Evolutionary conservation across 73 alveolate genomes (phyloP).

Genomic region (Paramecium bursaria): DNA sequence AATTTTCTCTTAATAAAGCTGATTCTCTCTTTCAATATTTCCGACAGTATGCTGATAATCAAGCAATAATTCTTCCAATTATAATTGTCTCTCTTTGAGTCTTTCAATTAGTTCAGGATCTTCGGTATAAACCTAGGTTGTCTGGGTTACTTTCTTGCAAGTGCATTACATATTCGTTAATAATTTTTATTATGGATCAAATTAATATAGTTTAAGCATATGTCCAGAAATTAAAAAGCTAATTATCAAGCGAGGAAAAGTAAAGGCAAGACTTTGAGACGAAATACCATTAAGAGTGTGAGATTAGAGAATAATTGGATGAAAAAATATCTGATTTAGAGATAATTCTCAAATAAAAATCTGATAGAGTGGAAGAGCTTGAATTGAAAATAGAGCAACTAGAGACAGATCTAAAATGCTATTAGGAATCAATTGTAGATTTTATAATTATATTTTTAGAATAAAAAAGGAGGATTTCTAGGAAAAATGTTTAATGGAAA

Average conservation of each 20-base stretch:
- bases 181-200: constrained; percentile 15
- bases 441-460: background rate
- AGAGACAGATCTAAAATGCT: background rate
- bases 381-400: constrained; percentile 17
- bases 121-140: background rate
- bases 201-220: background rate
- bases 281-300: background rate
- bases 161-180: constrained; percentile 52
- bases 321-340: constrained; percentile 4
- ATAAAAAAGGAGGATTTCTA: constrained; percentile 15
- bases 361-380: background rate
- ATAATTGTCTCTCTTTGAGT: constrained; percentile 41
- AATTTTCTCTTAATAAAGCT: constrained; percentile 11
- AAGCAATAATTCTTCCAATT: constrained; percentile 11
- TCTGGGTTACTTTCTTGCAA: background rate
- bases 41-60: constrained; percentile 35
- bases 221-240: background rate
- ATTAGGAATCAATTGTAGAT: background rate
- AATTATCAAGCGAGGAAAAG: background rate
- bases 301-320: background rate
- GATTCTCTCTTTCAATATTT: constrained; percentile 38
- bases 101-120: constrained; percentile 33
- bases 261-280: background rate
- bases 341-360: constrained; percentile 15
- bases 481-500: background rate